phyloP scores from a whole-genome alignment of 2,329 filamentous ascomycete genomes.

The Pseudohalonectria lignicola region DNA sequence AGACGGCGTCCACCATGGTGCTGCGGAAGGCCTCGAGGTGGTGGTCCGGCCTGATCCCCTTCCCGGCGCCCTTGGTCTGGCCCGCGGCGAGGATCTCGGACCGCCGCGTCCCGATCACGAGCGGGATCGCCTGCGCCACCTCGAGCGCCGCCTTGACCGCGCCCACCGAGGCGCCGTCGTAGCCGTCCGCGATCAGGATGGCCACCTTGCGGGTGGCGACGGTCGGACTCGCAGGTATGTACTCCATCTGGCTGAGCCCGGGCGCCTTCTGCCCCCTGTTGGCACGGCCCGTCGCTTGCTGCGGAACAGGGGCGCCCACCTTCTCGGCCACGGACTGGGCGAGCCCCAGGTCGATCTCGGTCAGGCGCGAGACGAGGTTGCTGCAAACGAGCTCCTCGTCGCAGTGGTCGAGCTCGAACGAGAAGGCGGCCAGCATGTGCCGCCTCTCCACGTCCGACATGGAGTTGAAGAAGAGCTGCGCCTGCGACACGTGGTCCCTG shows the following conservation, averaged over 20 bases:
- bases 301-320: constrained; percentile 53
- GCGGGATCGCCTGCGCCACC: constrained; percentile 52
- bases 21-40: constrained; percentile 71
- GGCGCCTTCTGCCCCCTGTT: constrained; percentile 62
- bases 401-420: constrained; percentile 71
- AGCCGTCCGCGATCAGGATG: constrained; percentile 69
- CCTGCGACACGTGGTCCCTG: constrained; percentile 65
- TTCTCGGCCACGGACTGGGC: constrained; percentile 58
- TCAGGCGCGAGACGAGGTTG: constrained; percentile 54
- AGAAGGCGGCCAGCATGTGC: constrained; percentile 49
- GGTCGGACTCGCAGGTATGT: constrained; percentile 48
- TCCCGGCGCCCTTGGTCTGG: constrained; percentile 26
- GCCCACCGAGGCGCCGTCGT: constrained; percentile 53
- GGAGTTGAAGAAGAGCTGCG: constrained; percentile 77
- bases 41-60: constrained; percentile 54
- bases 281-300: constrained; percentile 30
- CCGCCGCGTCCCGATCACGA: constrained; percentile 61
- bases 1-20: constrained; percentile 72
- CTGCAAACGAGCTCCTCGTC: constrained; percentile 69
- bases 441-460: constrained; percentile 53
- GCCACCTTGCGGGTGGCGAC: constrained; percentile 63
- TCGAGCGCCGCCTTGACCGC: constrained; percentile 53
- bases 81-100: constrained; percentile 53
- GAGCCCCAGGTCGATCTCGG: constrained; percentile 61
- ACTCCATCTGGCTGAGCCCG: constrained; percentile 59